Percentiles rank a stretch among this genome's conserved stretches.
Evolutionary conservation across 1,284 basidiomycete genomes (phyloP).

Genomic region (Volvariella surrecta): DNA sequence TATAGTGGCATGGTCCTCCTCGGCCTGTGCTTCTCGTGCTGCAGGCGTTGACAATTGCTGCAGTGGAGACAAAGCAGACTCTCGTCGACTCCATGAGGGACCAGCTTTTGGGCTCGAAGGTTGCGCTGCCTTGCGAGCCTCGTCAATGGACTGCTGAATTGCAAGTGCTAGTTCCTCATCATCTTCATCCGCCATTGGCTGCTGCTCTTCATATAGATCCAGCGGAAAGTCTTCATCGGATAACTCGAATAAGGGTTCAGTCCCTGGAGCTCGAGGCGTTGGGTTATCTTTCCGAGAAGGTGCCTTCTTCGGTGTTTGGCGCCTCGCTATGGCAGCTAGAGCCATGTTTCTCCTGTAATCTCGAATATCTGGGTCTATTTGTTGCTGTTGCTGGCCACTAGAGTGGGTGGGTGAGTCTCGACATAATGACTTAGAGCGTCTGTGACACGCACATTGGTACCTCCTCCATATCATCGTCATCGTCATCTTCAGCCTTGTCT

Average conservation of each 20-base stretch:
- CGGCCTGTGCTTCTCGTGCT: constrained; percentile 4
- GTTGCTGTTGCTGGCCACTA: constrained; percentile 23
- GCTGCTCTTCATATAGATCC: constrained; percentile 11
- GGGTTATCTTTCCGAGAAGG: constrained; percentile 19
- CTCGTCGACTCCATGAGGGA: constrained; percentile 1
- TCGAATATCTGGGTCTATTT: constrained; percentile 57
- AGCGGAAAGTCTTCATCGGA: constrained; percentile 30
- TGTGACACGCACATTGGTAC: constrained; percentile 47
- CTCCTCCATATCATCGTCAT: constrained; percentile 72
- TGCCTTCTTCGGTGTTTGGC: constrained; percentile 40
- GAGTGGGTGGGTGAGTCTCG: constrained; percentile 1
- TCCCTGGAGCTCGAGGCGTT: constrained; percentile 18
- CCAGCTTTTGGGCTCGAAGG: neutral
- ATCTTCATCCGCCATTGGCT: constrained; percentile 16
- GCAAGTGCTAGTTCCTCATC: constrained; percentile 48
- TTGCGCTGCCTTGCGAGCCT: constrained; percentile 8
- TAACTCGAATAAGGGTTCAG: constrained; percentile 36
- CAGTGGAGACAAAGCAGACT: constrained; percentile 4
- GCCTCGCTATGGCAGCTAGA: constrained; percentile 51
- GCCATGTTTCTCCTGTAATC: constrained; percentile 61
- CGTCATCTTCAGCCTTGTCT: constrained; percentile 31
- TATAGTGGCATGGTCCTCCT: constrained; percentile 23
- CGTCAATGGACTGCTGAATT: constrained; percentile 48
- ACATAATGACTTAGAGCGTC: constrained; percentile 1
- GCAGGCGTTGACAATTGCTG: neutral